Evolutionary conservation across 345 rosid species (phyloP), one percentile per base, ranked within the genome.

Genomic region (Tarenaya hassleriana): DNA sequence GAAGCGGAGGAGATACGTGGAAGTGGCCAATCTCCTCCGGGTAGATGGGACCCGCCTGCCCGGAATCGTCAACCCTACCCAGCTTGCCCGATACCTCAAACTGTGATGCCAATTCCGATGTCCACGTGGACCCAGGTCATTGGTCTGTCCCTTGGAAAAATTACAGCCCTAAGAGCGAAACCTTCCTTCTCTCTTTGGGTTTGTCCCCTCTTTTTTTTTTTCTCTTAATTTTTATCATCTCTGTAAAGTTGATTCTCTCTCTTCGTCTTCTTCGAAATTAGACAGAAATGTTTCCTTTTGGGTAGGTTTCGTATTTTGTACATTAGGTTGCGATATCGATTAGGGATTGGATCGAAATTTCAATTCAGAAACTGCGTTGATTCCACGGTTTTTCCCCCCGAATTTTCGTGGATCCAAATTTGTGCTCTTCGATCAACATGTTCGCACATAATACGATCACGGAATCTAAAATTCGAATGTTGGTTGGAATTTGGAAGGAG

Each of bases 41-140:
- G 41, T 56, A 17, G 81, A 67, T 7, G 90, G 88, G 77, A 61
- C 77, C 79, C 77, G 81, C 65, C 8, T 90, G 34, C 75, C 83
- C 4, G 88, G 83, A 34, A 72, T 90, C 54, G 74, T 83, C 50
- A 86, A 89, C 73, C 97, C 97, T 29, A 77, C 81, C 57, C 90
- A 83, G 66, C 88, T 89, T 52, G 86, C 78, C 50, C 77, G 75
- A 40, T 72, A 76, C 53, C 27, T 86, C 27, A 78, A 73, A 50
- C 68, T 75, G 69, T 79, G 79, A 82, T 29, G 54, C 15, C n/a
- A 16, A 29, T 11, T 54, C 11, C 17, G 8, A 24, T 14, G 7
- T 8, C 41, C 63, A 74, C 77, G 80, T 76, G 85, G 76, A 34
- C 10, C 6, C 33, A 21, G 0, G 20, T 58, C 15, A 77, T 64